Conservation (phyloP, 192 early-diverging fungal species). For the Linnemannia hyalina region DNA sequence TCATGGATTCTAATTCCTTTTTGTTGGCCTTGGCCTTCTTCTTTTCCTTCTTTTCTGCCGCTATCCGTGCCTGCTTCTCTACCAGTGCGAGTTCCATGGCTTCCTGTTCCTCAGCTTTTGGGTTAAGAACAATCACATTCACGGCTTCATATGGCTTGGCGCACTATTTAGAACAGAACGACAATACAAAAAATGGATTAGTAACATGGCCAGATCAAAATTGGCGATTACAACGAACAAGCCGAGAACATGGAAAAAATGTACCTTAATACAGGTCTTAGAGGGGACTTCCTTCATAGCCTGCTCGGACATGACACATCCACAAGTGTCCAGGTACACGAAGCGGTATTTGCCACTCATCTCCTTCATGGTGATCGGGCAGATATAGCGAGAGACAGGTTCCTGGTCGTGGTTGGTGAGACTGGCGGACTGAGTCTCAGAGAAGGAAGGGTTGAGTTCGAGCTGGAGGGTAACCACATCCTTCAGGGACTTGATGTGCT, state of each 20-base stretch:
- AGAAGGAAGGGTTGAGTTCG: slow-evolving; percentile 74
- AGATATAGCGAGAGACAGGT: slow-evolving; percentile 71
- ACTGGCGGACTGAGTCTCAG: slow-evolving; percentile 56
- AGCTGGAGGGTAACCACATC: slow-evolving; percentile 80
- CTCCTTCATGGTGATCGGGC: slow-evolving; percentile 86
- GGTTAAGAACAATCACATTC: slow-evolving; percentile 81
- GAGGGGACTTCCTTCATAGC: slow-evolving; percentile 80
- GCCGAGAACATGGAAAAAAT: not conserved
- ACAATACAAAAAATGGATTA: not conserved
- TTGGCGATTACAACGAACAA: not conserved
- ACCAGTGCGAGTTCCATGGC: slow-evolving; percentile 67
- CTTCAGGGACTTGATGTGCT: slow-evolving; percentile 79
- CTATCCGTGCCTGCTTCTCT: slow-evolving; percentile 61
- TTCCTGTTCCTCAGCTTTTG: slow-evolving; percentile 73
- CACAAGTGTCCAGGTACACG: slow-evolving; percentile 76
- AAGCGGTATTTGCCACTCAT: slow-evolving; percentile 87
- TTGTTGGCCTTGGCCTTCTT: slow-evolving; percentile 59
- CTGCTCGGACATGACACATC: slow-evolving; percentile 84
- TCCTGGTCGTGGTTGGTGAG: slow-evolving; percentile 68
- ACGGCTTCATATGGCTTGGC: slow-evolving; percentile 65
- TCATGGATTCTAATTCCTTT: slow-evolving; percentile 55
- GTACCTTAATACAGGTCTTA: slow-evolving; percentile 71
- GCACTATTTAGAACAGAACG: slow-evolving; percentile 61
- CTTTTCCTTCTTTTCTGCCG: slow-evolving; percentile 65
- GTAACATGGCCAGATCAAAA: not conserved